phyloP scores from a whole-genome alignment of 306 rosid species.

The Elaeagnus macrophylla region DNA sequence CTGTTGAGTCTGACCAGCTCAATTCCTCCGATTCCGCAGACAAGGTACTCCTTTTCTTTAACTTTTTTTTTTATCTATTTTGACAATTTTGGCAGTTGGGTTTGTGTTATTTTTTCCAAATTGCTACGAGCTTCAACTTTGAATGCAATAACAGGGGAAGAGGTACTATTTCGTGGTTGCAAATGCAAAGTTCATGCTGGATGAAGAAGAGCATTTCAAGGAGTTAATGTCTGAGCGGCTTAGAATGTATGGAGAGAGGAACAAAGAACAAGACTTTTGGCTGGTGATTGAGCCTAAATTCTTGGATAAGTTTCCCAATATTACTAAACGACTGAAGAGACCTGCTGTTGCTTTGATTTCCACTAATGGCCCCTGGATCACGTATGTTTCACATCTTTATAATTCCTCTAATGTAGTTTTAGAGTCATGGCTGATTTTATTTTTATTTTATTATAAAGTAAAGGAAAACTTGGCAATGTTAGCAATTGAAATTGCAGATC shows the following conservation, averaged over 20 bases:
- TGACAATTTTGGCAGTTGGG: not conserved
- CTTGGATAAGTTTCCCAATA: slow-evolving; percentile 77
- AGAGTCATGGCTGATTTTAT: too few relatives aligned
- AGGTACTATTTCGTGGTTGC: slow-evolving; percentile 79
- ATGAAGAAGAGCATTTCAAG: slow-evolving; percentile 95
- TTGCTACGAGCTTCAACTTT: not conserved
- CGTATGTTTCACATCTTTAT: slow-evolving; percentile 29
- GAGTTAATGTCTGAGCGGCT: slow-evolving; percentile 69
- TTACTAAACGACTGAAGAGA: slow-evolving; percentile 61
- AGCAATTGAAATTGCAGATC: too few relatives aligned
- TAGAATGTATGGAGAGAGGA: slow-evolving; percentile 50
- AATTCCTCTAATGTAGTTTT: not conserved
- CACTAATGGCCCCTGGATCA: slow-evolving; percentile 91
- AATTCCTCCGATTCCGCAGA: slow-evolving; percentile 45
- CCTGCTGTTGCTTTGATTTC: slow-evolving; percentile 98
- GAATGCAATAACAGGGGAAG: slow-evolving; percentile 35
- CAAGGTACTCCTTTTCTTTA: slow-evolving; percentile 35
- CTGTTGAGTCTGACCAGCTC: slow-evolving; percentile 65
- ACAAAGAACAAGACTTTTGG: slow-evolving; percentile 85
- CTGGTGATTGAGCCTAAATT: slow-evolving; percentile 92
- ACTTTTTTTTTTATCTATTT: not conserved
- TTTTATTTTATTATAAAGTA: too few relatives aligned
- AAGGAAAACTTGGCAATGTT: too few relatives aligned
- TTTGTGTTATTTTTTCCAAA: too few relatives aligned
- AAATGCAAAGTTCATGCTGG: slow-evolving; percentile 94